phyloP scores from a whole-genome alignment of 164 flowering plant genomes.

The Malania oleifera region DNA sequence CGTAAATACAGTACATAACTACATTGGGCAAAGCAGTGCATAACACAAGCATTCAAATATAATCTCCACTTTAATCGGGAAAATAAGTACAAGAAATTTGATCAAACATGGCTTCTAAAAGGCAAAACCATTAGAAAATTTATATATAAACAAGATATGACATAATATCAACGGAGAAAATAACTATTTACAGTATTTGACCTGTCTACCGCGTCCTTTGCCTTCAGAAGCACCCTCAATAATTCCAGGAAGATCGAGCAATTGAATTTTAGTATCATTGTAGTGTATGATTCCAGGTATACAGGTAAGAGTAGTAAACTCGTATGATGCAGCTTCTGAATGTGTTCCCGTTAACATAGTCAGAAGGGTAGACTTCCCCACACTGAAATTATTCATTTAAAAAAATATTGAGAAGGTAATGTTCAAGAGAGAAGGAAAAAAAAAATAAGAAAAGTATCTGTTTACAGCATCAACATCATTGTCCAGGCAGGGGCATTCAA shows the following conservation, averaged over 20 bases:
- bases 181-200: no score
- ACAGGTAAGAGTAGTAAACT: conserved; percentile 99
- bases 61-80: neutral
- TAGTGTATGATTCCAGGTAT: conserved; percentile 98
- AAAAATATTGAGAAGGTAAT: conserved; percentile 1
- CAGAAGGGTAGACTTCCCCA: conserved; percentile 95
- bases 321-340: conserved; percentile 99
- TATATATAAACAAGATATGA: neutral
- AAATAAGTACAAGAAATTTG: neutral
- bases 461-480: neutral
- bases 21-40: neutral
- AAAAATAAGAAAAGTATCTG: neutral
- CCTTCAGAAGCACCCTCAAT: conserved; percentile 99
- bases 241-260: conserved; percentile 99
- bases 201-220: conserved; percentile 99
- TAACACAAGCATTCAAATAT: neutral
- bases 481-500: no score
- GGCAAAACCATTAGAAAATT: neutral
- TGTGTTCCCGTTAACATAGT: conserved; percentile 93
- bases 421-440: neutral
- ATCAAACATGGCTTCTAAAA: neutral
- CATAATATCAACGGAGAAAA: neutral
- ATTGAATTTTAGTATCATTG: conserved; percentile 95
- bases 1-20: neutral
- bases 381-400: conserved; percentile 41